Conservation (phyloP, 192 early-diverging fungal genomes). For the Coemansia sp. region DNA sequence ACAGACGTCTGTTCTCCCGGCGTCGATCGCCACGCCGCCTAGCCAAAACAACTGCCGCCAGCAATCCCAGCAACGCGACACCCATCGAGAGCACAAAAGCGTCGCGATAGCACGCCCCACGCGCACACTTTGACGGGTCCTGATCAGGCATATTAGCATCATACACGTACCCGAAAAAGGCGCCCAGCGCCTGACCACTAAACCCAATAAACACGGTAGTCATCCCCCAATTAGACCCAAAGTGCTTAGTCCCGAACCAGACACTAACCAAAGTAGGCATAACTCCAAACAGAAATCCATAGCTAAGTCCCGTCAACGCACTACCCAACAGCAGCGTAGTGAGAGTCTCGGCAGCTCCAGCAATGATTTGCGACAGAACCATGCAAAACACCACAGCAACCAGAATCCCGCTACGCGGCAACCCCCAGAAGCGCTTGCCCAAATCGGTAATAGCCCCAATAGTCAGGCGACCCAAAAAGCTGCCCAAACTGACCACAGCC, state of each 20-base stretch:
- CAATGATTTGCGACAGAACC: constrained; percentile 38
- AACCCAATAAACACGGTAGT: constrained; percentile 55
- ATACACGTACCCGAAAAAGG: constrained; percentile 61
- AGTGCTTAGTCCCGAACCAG: constrained; percentile 53
- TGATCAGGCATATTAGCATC: constrained; percentile 55
- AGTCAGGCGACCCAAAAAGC: constrained; percentile 43
- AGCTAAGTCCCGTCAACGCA: constrained; percentile 44
- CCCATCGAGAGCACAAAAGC: constrained; percentile 38
- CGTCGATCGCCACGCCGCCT: constrained; percentile 30
- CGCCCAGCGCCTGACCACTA: constrained; percentile 60
- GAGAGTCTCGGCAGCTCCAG: constrained; percentile 23
- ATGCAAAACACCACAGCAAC: constrained; percentile 30
- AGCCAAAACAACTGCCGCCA: constrained; percentile 25
- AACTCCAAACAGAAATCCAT: constrained; percentile 51
- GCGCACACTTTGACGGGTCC: constrained; percentile 43
- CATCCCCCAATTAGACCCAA: constrained; percentile 58
- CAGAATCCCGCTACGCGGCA: constrained; percentile 50
- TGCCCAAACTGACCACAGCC: constrained; percentile 45
- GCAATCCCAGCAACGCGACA: constrained; percentile 16
- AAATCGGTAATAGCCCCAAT: constrained; percentile 43
- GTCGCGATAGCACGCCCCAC: constrained; percentile 39
- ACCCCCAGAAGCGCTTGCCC: constrained; percentile 37
- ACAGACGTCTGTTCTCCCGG: constrained; percentile 40
- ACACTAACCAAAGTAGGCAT: constrained; percentile 52
- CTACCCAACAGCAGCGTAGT: constrained; percentile 35